Percentiles rank a stretch among this genome's conserved stretches.
phyloP scores from a whole-genome alignment of 1,139 yeast genomes.

The Geotrichum fermentans region DNA sequence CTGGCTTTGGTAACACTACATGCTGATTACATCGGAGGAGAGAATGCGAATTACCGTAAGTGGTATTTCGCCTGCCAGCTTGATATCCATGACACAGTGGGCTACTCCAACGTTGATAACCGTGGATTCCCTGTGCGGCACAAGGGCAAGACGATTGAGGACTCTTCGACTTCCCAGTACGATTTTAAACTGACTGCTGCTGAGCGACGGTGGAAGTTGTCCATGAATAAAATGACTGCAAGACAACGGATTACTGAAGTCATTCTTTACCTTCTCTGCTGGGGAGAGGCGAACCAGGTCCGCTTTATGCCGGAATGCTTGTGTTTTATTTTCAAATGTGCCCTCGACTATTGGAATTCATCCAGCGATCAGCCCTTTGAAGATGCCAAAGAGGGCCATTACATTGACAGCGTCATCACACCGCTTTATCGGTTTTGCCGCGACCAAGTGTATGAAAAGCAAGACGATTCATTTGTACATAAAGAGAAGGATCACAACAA shows the following conservation, averaged over 20 bases:
- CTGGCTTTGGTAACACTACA: conserved; percentile 65
- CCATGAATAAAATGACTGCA: conserved; percentile 53
- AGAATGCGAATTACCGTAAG: conserved; percentile 57
- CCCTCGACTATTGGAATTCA: conserved; percentile 60
- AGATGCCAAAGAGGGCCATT: conserved; percentile 34
- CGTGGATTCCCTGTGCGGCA: conserved; percentile 20
- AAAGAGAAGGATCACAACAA: conserved; percentile 62
- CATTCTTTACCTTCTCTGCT: conserved; percentile 63
- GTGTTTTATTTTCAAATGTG: conserved; percentile 74
- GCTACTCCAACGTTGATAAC: conserved; percentile 39
- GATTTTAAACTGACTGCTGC: conserved; percentile 42
- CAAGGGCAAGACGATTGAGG: conserved; percentile 33
- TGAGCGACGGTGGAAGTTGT: conserved; percentile 50
- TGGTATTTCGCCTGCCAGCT: conserved; percentile 70
- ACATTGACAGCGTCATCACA: conserved; percentile 63
- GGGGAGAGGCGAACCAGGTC: conserved; percentile 88
- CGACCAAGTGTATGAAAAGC: conserved; percentile 46
- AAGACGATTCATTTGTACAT: conserved; percentile 43
- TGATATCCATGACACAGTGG: conserved; percentile 50
- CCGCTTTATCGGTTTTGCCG: conserved; percentile 66
- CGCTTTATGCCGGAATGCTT: conserved; percentile 83
- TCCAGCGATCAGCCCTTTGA: conserved; percentile 14
- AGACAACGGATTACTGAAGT: conserved; percentile 59
- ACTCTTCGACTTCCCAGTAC: conserved; percentile 17
- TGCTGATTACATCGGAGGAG: conserved; percentile 74